Evolutionary conservation across 2,329 filamentous ascomycete genomes (phyloP).

Genomic region (Polychaeton citri): DNA sequence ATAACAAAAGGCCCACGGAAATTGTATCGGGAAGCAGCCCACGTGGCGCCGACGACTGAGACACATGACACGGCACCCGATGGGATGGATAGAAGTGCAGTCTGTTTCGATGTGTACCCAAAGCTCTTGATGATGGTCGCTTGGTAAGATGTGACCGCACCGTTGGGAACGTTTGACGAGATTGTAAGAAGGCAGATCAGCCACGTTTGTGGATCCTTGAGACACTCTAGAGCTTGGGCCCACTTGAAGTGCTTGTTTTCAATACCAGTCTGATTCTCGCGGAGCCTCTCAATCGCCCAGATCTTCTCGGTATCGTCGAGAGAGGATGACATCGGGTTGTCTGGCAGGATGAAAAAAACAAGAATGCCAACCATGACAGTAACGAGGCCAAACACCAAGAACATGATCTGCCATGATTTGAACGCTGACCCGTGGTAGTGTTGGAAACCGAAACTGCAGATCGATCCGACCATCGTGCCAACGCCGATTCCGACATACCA

Average conservation of each 20-base stretch:
- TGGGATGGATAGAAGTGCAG: conserved; percentile 37
- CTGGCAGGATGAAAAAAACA: conserved; percentile 16
- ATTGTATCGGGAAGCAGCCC: conserved; percentile 11
- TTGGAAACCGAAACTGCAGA: conserved; percentile 43
- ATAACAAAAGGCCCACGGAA: not conserved
- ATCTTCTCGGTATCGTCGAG: conserved; percentile 18
- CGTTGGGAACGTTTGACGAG: conserved; percentile 24
- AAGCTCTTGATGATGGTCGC: conserved; percentile 20
- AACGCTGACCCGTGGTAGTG: conserved; percentile 26
- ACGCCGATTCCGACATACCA: conserved; percentile 53
- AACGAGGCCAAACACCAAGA: conserved; percentile 32
- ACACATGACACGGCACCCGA: conserved; percentile 40
- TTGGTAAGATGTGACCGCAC: conserved; percentile 26
- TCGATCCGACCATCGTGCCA: conserved; percentile 43
- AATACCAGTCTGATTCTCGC: conserved; percentile 37
- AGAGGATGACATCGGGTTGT: conserved; percentile 15
- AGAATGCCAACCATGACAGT: conserved; percentile 26
- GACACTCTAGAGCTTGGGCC: conserved; percentile 32
- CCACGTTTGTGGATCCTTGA: conserved; percentile 32
- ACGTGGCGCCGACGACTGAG: conserved; percentile 17
- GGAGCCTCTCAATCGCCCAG: conserved; percentile 26
- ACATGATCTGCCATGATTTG: conserved; percentile 40
- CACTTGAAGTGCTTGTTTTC: conserved; percentile 38
- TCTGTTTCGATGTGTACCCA: conserved; percentile 15
- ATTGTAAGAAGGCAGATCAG: conserved; percentile 26